Base-by-base conservation (phyloP, 148 eudicot species). In the Nyssa sinensis region DNA sequence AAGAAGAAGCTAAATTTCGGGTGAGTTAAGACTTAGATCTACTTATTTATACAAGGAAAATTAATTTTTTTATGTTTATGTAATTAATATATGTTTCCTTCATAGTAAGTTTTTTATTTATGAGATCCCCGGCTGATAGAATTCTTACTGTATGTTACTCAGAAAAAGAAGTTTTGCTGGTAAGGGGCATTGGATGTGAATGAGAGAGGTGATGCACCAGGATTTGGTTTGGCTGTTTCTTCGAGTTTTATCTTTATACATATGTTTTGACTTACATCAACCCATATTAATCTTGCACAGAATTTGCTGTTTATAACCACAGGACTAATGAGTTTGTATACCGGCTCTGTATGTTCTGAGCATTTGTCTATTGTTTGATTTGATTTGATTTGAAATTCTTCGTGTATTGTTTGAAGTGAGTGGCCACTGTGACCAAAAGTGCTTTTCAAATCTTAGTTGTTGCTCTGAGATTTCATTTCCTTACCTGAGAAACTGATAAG, bases 141-240 rank as follows among this genome's bases (percentile, higher is more conserved):
- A 25, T 81, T 34, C 39, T 78, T n/a, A 10, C 65, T 79, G 66
- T 55, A 75, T 71, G 30, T 77, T 24, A 17, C 47, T 61, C 87
- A 92, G 94, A 90, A 85, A 74, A 92, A 87, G 83, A 88, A 81
- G 84, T 84, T 77, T 65, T 92, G 97, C 91, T 88, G 88, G 88
- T 84, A 75, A 85, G 67, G 31, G 74, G 71, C 16, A 17, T 33
- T 21, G 74, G 64, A 49, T 44, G 71, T 35, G 35, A 66, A 59
- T 21, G 37, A 73, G 79, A 60, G 79, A 72, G 17, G 68, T 59
- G 37, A 39, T 19, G 39, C 59, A 31, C 33, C 24, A 32, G 35
- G 75, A 49, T 55, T 32, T 41, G 51, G 33, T 64, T 63, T 57
- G 61, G 30, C 35, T 39, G 64, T 24, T 63, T 25, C 6, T 63